Evolutionary conservation across 164 flowering plant species (phyloP).

Genomic region (Nymphaea thermarum): DNA sequence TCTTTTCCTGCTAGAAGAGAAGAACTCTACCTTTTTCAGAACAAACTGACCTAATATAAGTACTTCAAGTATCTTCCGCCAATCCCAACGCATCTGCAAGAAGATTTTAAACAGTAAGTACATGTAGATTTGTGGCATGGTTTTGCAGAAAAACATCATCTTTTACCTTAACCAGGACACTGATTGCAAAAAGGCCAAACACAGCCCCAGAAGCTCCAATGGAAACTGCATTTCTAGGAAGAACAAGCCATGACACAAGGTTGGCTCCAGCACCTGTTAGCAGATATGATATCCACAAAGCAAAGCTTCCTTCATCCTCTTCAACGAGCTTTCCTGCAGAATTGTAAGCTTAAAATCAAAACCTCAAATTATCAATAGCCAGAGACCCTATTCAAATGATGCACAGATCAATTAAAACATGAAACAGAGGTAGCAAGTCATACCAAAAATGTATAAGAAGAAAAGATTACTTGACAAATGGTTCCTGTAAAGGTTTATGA

Average conservation of each 20-base stretch:
- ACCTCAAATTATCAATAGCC: neutral
- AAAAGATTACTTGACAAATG: conserved; percentile 97
- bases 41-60: conserved; percentile 95
- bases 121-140: too few species aligned
- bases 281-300: conserved; percentile 78
- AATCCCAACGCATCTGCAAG: conserved; percentile 85
- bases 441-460: conserved; percentile 95
- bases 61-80: conserved; percentile 99
- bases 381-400: too few species aligned
- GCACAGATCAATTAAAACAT: neutral
- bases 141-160: neutral
- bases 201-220: conserved; percentile 99
- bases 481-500: conserved; percentile 41
- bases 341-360: neutral
- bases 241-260: conserved; percentile 87
- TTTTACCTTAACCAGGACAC: conserved; percentile 92
- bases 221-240: conserved; percentile 89
- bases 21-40: conserved; percentile 51
- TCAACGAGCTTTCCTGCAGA: conserved; percentile 88
- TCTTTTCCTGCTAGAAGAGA: neutral
- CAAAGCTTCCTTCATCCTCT: conserved; percentile 96
- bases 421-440: conserved; percentile 10
- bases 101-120: neutral
- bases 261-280: conserved; percentile 94
- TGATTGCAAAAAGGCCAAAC: conserved; percentile 91